Evolutionary conservation across 768 basidiomycete species (phyloP), one percentile per base, ranked within the genome.

Genomic region (Cantharellus anzutake): DNA sequence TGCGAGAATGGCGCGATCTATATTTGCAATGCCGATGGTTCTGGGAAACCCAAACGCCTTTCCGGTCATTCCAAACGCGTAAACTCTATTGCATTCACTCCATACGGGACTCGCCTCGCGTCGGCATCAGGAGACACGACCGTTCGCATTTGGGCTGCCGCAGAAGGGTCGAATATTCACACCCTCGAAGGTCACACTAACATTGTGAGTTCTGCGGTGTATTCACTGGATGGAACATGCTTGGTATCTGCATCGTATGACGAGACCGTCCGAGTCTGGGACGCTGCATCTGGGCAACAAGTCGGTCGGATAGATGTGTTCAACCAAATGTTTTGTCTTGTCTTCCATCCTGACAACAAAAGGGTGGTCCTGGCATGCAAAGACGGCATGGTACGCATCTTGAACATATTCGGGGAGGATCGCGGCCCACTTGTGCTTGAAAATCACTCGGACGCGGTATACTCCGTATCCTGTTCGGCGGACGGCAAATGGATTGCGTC

Each of bases 241-340:
- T 20, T 62, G 5, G 60, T 50, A 37, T 62, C 61, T 14, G 60
- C 51, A 34, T 63, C 62, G 0, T 4, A 41, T 29, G 62, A 63
- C n/a, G 20, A 29, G 20, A 29, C 20, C 20, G n/a, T 63, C 34
- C 29, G 55, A 29, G 4, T 61, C 3, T 63, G 62, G 62, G 42
- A 63, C 55, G 60, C 42, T 3, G 37, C 11, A 42, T 40, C 38
- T 55, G 52, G 52, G 14, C 0, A 0, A 48, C 44, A 11, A 11
- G 29, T 48, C 29, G 1, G 20, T 29, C 20, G 20, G 20, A 29
- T 29, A 29, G 1, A 29, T 29, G 1, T 29, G 20, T 29, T 29
- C 20, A 29, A 29, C 20, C 20, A 29, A 29, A 29, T 29, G 20
- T 29, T 29, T 1, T 29, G 20, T 29, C 20, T 29, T 29, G 20